Base-by-base conservation (phyloP, 192 early-diverging fungal species). In the Podila verticillata region DNA sequence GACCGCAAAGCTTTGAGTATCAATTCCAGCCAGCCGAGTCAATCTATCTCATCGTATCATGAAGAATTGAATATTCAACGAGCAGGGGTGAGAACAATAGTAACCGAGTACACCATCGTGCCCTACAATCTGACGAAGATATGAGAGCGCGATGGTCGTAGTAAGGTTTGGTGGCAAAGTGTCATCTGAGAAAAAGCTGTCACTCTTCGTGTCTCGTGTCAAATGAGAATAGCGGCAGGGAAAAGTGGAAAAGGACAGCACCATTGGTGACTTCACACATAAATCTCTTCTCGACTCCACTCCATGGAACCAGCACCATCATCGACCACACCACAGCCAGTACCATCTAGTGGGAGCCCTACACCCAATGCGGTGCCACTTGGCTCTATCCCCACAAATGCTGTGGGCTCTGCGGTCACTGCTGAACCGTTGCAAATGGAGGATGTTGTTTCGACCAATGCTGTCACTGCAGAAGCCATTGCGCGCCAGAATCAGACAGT, bases 401-500 rank as follows among this genome's bases (percentile, higher is more conserved):
- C 61, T 24, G 35, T 39, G 5, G 34, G 30, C 24, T 29, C 61
- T 35, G 49, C 39, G 7, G 12, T 10, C 22, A n/a, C 60, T 12
- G 35, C 70, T 3, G 77, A 80, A 6, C 51, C 34, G 9, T 9
- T 68, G 32, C 70, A 65, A 31, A 78, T 78, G 74, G 77, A 80
- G 34, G 77, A 80, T 48, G 70, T 80, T 9, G 77, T 80, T 13
- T 72, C 77, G 22, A 80, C 65, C 1, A 80, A 80, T 72, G 77
- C 70, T 5, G 77, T 72, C 24, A 72, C 70, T 24, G 77, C 77
- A 48, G 70, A 80, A 24, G 77, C 59, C 2, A 80, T 80, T 48
- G 77, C 77, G 20, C 70, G 70, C 39, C 77, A 80, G 32, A 80
- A 80, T 48, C 77, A 80, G 61, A 72, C 77, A 13, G 70, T 80